Conservation (phyloP, 139 green algal genomes). For the Picochlorum sp. region DNA sequence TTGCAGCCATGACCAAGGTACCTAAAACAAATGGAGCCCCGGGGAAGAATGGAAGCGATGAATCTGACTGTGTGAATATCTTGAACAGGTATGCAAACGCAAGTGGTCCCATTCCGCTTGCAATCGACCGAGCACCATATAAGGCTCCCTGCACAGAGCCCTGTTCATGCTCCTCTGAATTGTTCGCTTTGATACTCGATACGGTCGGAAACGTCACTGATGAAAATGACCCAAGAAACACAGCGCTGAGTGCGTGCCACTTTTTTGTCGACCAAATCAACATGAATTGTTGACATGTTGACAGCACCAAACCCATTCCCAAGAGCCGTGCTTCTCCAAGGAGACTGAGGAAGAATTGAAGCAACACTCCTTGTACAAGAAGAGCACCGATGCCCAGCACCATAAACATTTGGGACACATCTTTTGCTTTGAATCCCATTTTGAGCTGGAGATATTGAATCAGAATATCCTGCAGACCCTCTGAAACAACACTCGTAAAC, state of each 20-base stretch:
- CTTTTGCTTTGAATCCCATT: slow-evolving; percentile 52
- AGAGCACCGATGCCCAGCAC: slow-evolving; percentile 49
- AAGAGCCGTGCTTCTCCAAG: slow-evolving; percentile 51
- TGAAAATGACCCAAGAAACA: slow-evolving; percentile 33
- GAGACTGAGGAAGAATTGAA: slow-evolving; percentile 38
- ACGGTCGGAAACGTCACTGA: slow-evolving; percentile 54
- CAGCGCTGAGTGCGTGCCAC: slow-evolving; percentile 23
- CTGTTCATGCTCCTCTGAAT: slow-evolving; percentile 32
- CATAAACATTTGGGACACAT: slow-evolving; percentile 49
- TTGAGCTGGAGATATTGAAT: slow-evolving; percentile 75
- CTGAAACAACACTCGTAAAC: slow-evolving; percentile 30
- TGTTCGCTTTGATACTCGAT: slow-evolving; percentile 48
- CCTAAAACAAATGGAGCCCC: slow-evolving; percentile 41
- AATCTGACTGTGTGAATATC: slow-evolving; percentile 42
- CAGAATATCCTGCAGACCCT: slow-evolving; percentile 59
- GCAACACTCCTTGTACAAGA: slow-evolving; percentile 53
- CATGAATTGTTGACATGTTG: slow-evolving; percentile 25
- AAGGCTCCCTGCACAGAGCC: slow-evolving; percentile 45
- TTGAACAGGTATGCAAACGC: slow-evolving; percentile 60
- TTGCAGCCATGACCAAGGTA: slow-evolving; percentile 25
- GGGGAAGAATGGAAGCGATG: slow-evolving; percentile 38
- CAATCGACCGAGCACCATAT: slow-evolving; percentile 51
- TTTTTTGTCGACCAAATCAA: slow-evolving; percentile 36
- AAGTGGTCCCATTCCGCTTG: slow-evolving; percentile 54
- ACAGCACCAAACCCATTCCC: slow-evolving; percentile 23